Base-by-base conservation (phyloP, 352 stramenopile genomes). In the Phytophthora capsici region DNA sequence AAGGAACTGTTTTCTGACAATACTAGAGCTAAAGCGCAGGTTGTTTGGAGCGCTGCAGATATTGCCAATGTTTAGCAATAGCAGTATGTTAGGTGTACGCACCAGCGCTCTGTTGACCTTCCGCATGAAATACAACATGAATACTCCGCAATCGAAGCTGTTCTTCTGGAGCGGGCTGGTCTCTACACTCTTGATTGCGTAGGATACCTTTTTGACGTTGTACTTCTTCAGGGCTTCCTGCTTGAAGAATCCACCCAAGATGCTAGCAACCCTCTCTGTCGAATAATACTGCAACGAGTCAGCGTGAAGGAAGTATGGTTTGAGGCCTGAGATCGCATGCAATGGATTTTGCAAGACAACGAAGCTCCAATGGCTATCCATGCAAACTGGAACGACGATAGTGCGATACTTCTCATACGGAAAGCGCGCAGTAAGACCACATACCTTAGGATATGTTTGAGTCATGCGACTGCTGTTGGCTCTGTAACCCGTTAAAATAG, bases 291-390 rank as follows among this genome's bases (percentile, higher is more conserved):
- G 30, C n/a, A 19, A 2, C 1, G 17, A 55, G 8, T 44, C 32
- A 13, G 44, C 17, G 32, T 44, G 30, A n/a, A 55, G 17, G 30
- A 55, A 20, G 30, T 30, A 34, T 7, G 47, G 47, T 32, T 43
- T 44, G 0, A 45, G 12, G 4, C 13, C 30, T 19, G 16, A 0
- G 20, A 56, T 56, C 2, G 32, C 32, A 8, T 19, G 9, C 3
- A 56, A 30, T 20, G 32, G 48, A 22, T 46, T 56, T 3, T 56
- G 48, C 48, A 56, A 36, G 2, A 56, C 10, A 2, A 56, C 48
- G 20, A 56, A 56, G 20, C 48, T 56, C 32, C 48, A 56, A 34
- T 56, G 48, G 4, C 2, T 2, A 22, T 56, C 6, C 48, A 56
- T 54, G 47, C 47, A 54, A 14, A 52, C 25, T 7, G 45, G 25